Conservation (phyloP, 352 stramenopile species). For the Phytophthora uliginosa region DNA sequence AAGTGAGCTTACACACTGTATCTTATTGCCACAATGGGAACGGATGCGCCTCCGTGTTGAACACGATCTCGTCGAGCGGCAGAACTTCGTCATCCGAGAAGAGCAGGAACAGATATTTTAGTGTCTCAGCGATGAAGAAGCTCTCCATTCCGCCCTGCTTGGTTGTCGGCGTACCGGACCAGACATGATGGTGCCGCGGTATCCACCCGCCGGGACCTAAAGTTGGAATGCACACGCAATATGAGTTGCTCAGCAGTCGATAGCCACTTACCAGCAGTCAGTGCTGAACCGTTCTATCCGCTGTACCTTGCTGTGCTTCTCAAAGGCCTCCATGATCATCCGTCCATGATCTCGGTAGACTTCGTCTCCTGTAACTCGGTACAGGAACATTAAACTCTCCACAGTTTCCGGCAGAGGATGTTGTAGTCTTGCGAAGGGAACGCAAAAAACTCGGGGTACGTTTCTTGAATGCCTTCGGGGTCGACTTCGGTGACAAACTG, state of each 20-base stretch:
- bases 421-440: constrained; percentile 60
- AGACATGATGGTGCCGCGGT: constrained; percentile 75
- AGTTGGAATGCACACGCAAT: background rate
- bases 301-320: constrained; percentile 71
- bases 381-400: constrained; percentile 92
- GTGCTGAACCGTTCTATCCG: background rate
- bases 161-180: constrained; percentile 30
- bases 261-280: background rate
- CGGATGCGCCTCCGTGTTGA: constrained; percentile 90
- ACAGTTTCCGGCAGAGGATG: constrained; percentile 87
- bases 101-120: constrained; percentile 95
- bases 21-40: constrained; percentile 52
- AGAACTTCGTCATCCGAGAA: constrained; percentile 83
- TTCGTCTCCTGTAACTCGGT: constrained; percentile 86
- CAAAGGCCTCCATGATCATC: constrained; percentile 82
- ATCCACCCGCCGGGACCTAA: constrained; percentile 65
- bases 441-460: constrained; percentile 29
- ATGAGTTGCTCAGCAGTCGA: background rate
- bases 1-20: background rate
- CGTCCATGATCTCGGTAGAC: constrained; percentile 86
- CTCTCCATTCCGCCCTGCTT: constrained; percentile 79
- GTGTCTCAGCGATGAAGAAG: constrained; percentile 94
- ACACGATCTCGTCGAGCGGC: constrained; percentile 79
- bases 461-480: constrained; percentile 5
- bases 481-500: constrained; percentile 55